These are phyloP conservation scores for Chrysoporthe deuterocubensis DNA, from an alignment of 2,329 filamentous ascomycete genomes.

Conservation along the genomic window DNA sequence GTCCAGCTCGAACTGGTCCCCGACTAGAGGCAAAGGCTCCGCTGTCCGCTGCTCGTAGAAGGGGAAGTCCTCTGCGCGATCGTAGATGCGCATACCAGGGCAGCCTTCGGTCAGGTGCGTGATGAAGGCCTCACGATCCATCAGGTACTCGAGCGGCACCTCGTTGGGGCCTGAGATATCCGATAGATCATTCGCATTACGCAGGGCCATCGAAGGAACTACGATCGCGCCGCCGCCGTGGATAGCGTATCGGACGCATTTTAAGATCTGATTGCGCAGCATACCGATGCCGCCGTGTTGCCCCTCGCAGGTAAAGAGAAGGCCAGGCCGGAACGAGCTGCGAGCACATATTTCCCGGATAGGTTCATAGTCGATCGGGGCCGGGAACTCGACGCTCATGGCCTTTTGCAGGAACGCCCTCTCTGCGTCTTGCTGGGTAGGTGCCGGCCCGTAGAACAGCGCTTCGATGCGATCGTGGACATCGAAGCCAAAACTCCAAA, in stretches of 20 bases:
- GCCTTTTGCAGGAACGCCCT: slow-evolving; percentile 34
- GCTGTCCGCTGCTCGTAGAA: slow-evolving; percentile 30
- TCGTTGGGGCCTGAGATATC: slow-evolving; percentile 38
- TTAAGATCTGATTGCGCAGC: slow-evolving; percentile 46
- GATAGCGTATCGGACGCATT: slow-evolving; percentile 46
- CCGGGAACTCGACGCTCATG: slow-evolving; percentile 40
- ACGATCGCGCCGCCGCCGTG: slow-evolving; percentile 42
- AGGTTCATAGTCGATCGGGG: slow-evolving; percentile 40
- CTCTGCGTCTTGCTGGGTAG: slow-evolving; percentile 27
- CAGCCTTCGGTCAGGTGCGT: slow-evolving; percentile 34
- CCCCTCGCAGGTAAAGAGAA: slow-evolving; percentile 46
- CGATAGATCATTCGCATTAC: slow-evolving; percentile 38
- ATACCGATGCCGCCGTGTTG: slow-evolving; percentile 46
- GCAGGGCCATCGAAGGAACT: slow-evolving; percentile 41
- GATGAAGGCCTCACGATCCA: slow-evolving; percentile 37
- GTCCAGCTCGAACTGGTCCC: slow-evolving; percentile 39
- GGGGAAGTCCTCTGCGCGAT: slow-evolving; percentile 37
- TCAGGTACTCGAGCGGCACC: slow-evolving; percentile 37
- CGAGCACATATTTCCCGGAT: slow-evolving; percentile 40
- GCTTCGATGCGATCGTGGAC: slow-evolving; percentile 21
- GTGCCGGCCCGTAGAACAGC: slow-evolving; percentile 23
- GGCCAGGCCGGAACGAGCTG: slow-evolving; percentile 38
- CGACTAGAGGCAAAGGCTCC: slow-evolving; percentile 33
- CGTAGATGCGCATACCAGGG: slow-evolving; percentile 36
- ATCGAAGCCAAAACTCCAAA: slow-evolving; percentile 29